Evolutionary conservation across 1,284 basidiomycete genomes (phyloP).

Genomic region (Fomitopsis betulina): DNA sequence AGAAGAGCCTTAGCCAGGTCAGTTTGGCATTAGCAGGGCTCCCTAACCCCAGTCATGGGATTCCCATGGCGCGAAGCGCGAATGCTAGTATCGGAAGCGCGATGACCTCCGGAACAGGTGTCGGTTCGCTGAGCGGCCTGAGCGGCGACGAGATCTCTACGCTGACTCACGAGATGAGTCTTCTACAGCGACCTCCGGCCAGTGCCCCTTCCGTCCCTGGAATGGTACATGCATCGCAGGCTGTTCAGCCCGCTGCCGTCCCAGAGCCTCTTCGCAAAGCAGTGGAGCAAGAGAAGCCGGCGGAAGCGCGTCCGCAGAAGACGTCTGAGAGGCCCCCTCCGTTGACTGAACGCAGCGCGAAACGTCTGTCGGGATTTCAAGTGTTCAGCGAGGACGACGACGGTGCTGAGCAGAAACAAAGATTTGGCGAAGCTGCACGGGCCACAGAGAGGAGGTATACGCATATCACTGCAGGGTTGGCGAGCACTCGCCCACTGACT

Average conservation of each 20-base stretch:
- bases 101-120: slow-evolving; percentile 6
- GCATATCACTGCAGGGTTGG: background rate
- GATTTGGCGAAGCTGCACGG: background rate
- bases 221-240: background rate
- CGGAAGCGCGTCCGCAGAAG: background rate
- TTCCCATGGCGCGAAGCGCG: slow-evolving; percentile 19
- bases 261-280: background rate
- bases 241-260: background rate
- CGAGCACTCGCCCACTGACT: slow-evolving; percentile 4
- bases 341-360: slow-evolving; percentile 3
- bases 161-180: background rate
- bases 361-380: background rate
- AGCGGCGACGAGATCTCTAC: background rate
- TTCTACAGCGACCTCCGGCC: background rate
- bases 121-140: background rate
- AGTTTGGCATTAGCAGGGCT: slow-evolving; percentile 25
- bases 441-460: background rate
- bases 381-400: slow-evolving; percentile 1
- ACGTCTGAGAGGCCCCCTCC: background rate
- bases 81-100: slow-evolving; percentile 25
- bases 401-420: background rate
- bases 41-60: slow-evolving; percentile 22
- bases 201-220: background rate
- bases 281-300: background rate
- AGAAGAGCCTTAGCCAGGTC: slow-evolving; percentile 28